A percentile compares a stretch with the other conserved stretches of the same genome.
Evolutionary conservation across 805 yeast genomes (phyloP).

Genomic region (Allodekkera sacchari): DNA sequence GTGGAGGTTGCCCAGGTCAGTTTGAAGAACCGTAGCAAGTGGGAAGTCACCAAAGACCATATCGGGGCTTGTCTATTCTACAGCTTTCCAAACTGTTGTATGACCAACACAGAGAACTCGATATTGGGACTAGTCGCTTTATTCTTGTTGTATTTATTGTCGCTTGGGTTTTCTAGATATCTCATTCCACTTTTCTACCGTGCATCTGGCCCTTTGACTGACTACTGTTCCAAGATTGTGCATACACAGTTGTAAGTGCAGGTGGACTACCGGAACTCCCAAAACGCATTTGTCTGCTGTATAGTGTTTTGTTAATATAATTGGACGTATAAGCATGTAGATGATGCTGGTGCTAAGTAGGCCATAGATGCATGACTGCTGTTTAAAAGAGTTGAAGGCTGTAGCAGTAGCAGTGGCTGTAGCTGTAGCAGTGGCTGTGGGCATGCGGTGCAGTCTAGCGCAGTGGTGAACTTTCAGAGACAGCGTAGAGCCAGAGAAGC

Average conservation of each 20-base stretch:
- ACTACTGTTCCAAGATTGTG: not conserved
- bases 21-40: slow-evolving; percentile 1
- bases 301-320: not conserved
- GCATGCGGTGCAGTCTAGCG: no score
- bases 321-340: not conserved
- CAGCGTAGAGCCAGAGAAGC: no score
- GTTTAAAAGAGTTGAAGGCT: no score
- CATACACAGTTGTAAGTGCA: not conserved
- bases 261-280: not conserved
- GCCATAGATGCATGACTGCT: no score
- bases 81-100: slow-evolving; percentile 2
- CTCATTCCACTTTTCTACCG: slow-evolving; percentile 2
- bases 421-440: no score
- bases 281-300: not conserved
- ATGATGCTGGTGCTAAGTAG: no score
- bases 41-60: slow-evolving; percentile 4
- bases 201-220: not conserved
- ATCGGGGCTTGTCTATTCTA: slow-evolving; percentile 3
- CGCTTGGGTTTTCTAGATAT: slow-evolving; percentile 1
- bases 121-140: not conserved
- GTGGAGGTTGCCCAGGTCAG: slow-evolving; percentile 2
- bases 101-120: slow-evolving; percentile 5
- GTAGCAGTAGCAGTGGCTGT: no score
- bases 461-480: no score
- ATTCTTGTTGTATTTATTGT: not conserved